These are phyloP conservation scores for Ceratocystis smalleyi DNA, from an alignment of 2,329 filamentous ascomycete genomes.

Conservation along the genomic window DNA sequence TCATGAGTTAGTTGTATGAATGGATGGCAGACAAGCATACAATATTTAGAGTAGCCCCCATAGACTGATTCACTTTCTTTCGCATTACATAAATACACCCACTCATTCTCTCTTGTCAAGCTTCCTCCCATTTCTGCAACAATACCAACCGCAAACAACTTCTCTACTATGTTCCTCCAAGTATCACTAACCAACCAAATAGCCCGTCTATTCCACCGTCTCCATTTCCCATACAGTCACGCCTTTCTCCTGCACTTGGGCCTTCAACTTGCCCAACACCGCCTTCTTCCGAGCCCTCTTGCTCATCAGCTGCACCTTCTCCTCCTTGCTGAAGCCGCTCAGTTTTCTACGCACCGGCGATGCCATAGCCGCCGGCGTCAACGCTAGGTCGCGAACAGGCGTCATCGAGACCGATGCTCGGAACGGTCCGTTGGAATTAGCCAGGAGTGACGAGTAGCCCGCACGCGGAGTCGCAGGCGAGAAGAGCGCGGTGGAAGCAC, in stretches of 20 bases:
- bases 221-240: slow-evolving; percentile 36
- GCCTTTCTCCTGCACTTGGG: slow-evolving; percentile 34
- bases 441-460: slow-evolving; percentile 25
- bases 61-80: neutral
- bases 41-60: neutral
- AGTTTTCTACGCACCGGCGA: slow-evolving; percentile 45
- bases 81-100: neutral
- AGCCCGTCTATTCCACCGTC: slow-evolving; percentile 29
- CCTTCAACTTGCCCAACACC: slow-evolving; percentile 37
- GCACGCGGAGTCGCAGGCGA: slow-evolving; percentile 24
- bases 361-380: slow-evolving; percentile 25
- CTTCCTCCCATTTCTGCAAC: neutral
- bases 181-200: neutral
- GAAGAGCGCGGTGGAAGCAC: slow-evolving; percentile 21
- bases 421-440: neutral
- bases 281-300: slow-evolving; percentile 38
- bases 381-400: slow-evolving; percentile 2
- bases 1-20: too few species aligned
- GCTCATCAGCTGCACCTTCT: slow-evolving; percentile 41
- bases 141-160: neutral
- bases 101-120: neutral
- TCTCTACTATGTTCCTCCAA: neutral
- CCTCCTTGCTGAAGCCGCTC: slow-evolving; percentile 42
- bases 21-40: neutral
- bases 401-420: neutral